These are phyloP conservation scores for Colletotrichum cuscutae DNA, from an alignment of 2,329 filamentous ascomycete species.

Conservation along the genomic window DNA sequence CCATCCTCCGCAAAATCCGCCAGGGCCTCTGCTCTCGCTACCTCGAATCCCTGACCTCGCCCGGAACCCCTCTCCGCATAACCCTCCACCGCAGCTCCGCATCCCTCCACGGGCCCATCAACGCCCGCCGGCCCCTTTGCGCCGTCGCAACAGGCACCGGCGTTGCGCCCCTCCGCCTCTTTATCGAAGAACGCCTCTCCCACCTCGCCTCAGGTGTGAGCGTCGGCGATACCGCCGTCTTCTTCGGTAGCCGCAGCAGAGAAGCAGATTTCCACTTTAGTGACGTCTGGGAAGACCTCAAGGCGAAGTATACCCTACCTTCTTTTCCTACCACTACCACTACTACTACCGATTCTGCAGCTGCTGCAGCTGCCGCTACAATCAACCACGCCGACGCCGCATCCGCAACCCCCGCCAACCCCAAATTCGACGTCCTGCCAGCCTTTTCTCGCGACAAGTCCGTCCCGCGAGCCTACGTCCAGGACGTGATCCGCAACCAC, in stretches of 20 bases:
- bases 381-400: constrained; percentile 38
- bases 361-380: neutral
- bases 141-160: constrained; percentile 89
- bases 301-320: neutral
- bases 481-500: constrained; percentile 61
- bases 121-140: constrained; percentile 68
- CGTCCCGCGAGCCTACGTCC: constrained; percentile 64
- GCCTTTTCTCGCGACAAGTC: constrained; percentile 60
- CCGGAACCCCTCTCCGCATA: constrained; percentile 69
- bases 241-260: constrained; percentile 86
- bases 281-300: constrained; percentile 72
- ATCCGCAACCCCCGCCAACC: constrained; percentile 30
- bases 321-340: constrained; percentile 6
- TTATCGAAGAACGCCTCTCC: constrained; percentile 78
- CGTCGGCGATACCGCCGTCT: constrained; percentile 62
- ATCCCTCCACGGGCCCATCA: constrained; percentile 51
- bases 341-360: constrained; percentile 1
- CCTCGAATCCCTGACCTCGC: constrained; percentile 68
- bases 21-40: constrained; percentile 93
- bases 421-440: constrained; percentile 45
- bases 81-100: constrained; percentile 61
- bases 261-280: constrained; percentile 83
- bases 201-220: constrained; percentile 35
- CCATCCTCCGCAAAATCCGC: constrained; percentile 84
- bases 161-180: constrained; percentile 82